phyloP scores from a whole-genome alignment of 2,329 filamentous ascomycete species.

The Verticillium albo-atrum region DNA sequence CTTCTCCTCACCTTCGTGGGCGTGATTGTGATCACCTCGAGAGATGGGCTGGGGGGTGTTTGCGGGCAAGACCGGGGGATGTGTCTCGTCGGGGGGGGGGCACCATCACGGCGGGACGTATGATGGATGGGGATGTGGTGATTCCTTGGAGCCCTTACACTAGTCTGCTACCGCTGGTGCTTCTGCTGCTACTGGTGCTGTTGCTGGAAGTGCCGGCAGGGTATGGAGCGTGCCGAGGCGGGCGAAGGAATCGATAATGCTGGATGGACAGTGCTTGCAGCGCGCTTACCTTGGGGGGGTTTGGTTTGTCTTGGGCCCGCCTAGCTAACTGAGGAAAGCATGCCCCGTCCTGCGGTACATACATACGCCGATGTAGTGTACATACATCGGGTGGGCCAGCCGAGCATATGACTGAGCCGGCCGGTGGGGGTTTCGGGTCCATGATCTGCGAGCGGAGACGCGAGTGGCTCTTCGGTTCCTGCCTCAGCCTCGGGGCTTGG shows the following conservation, averaged over 20 bases:
- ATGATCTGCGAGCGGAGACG: background rate
- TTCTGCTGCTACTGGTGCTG: background rate
- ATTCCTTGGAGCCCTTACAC: too few relatives aligned
- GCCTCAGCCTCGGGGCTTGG: background rate
- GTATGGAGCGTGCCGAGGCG: background rate
- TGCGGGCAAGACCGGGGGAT: background rate
- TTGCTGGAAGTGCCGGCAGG: background rate
- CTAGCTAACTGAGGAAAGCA: too few relatives aligned
- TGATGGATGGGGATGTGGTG: background rate
- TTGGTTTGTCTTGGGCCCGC: background rate
- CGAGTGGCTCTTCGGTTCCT: background rate
- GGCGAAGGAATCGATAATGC: background rate
- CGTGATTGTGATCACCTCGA: background rate
- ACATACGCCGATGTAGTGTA: too few relatives aligned
- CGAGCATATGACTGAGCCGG: background rate
- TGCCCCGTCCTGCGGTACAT: too few relatives aligned
- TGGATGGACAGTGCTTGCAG: background rate
- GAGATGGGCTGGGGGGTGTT: background rate
- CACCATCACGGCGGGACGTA: background rate
- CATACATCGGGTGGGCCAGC: background rate
- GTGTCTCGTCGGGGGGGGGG: background rate
- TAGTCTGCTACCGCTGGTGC: too few relatives aligned
- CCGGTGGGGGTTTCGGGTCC: background rate
- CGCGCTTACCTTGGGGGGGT: background rate
- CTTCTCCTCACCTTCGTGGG: too few relatives aligned